These are phyloP conservation scores for Coemansia sp. DNA, from an alignment of 192 early-diverging fungal species.

Conservation along the genomic window DNA sequence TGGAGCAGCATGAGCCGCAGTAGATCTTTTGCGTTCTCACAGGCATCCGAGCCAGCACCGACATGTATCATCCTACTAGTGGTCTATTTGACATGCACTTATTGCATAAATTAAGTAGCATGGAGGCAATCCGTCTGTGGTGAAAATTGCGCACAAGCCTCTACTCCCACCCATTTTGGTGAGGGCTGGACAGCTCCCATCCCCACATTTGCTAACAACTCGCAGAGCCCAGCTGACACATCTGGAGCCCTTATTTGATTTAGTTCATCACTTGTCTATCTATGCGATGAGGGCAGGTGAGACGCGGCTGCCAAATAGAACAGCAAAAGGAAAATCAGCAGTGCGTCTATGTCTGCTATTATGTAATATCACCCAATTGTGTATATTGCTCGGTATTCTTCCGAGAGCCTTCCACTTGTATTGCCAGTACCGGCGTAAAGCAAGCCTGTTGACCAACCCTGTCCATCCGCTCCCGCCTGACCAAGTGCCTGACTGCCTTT, in stretches of 20 bases:
- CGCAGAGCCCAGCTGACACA: constrained; percentile 1
- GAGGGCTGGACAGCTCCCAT: too few relatives aligned
- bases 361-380: neutral
- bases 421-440: neutral
- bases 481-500: too few relatives aligned
- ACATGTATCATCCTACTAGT: neutral
- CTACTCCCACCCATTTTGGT: neutral
- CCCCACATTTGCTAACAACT: constrained; percentile 3
- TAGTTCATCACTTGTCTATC: neutral
- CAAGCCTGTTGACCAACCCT: neutral
- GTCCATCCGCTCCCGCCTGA: neutral
- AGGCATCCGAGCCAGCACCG: neutral
- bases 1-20: neutral
- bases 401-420: neutral
- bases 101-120: neutral
- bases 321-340: neutral
- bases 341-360: neutral
- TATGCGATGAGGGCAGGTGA: neutral
- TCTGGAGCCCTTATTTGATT: neutral
- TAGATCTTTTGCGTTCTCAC: neutral
- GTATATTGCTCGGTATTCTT: constrained; percentile 1
- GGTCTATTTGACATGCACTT: neutral
- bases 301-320: neutral
- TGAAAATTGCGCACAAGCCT: neutral
- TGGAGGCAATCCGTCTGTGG: constrained; percentile 1